Evolutionary conservation across 2,329 filamentous ascomycete genomes (phyloP), one percentile per base, ranked within the genome.

Genomic region (Bimuria novae-zelandiae): DNA sequence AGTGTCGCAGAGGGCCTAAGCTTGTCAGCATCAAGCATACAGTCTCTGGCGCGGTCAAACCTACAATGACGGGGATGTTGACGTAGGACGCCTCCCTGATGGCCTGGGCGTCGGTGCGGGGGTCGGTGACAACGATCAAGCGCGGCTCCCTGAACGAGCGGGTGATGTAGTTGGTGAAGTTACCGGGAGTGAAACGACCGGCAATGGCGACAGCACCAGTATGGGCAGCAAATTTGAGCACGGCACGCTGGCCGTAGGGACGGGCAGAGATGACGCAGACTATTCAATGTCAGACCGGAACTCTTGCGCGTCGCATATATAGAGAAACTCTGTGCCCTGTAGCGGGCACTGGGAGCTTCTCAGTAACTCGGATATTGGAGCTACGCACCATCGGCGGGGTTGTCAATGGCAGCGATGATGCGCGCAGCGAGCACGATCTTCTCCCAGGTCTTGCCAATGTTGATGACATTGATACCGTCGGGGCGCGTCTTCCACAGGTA

Each of bases 141-240:
- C 95, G 95, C 77, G 94, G 94, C 86, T 99, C 94, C 89, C 97
- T 97, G 92, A 99, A 99, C 66, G 94, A 97, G 76, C 94, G 93
- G 81, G 95, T 99, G 89, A 99, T 99, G 89, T 99, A 99, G 88
- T 99, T 99, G 86, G 94, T 99, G 89, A 99, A 99, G 82, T 93
- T 96, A 90, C 94, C 94, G 79, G 94, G 94, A 77, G 94, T 99
- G 89, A 99, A 99, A 79, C 94, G 94, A 84, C 94, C 94, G 75
- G 94, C 95, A 76, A 99, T 99, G 80, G 94, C 90, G 75, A 92
- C 90, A 75, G 95, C 92, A 78, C 94, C 94, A 68, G 94, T 99
- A 89, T 99, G 94, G 65, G 92, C 84, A 75, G 94, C 94, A 84
- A 99, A 99, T 89, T 99, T 99, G 79, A 99, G 90, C 77, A 99